Evolutionary conservation across 2,329 filamentous ascomycete genomes (phyloP), one percentile per base, ranked within the genome.

Genomic region (Colletotrichum sp.): DNA sequence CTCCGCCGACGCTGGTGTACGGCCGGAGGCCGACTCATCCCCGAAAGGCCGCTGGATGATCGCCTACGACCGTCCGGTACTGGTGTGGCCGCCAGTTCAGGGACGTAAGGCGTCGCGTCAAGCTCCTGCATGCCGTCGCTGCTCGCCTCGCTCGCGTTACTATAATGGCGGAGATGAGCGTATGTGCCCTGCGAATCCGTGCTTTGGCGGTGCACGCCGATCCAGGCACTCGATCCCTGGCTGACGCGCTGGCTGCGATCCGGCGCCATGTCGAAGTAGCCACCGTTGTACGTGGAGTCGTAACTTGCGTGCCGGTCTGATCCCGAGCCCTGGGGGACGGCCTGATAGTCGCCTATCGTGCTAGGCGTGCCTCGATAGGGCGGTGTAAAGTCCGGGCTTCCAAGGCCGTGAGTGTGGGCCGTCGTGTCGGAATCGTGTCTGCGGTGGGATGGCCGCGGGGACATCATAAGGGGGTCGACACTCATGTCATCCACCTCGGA

Each of bases 401-500:
- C 78, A 6, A 71, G 18, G 12, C 68, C 72, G 15, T 59, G 67
- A 49, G 34, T 60, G 34, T 44, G 12, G 60, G 63, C 64, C 62
- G 72, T 70, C 26, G 77, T 63, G 59, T 76, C 74, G 12, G 72
- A 75, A 26, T 70, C 76, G n/a, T 69, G 73, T 6, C 71, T 60
- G 10, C 76, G 75, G 18, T 76, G 69, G 8, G 76, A 77, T 26
- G 77, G 74, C 59, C 79, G 81, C 7, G 82, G 83, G 13, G 80
- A 82, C 71, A 83, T 79, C 76, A 83, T 84, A 12, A 87, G 78
- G 8, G 87, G 85, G 59, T 89, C 85, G 28, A 85, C 81, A 34
- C 88, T 87, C 73, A 85, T 81, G 36, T 84, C 83, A 73, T 88
- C 87, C 7, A 86, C 81, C 62, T 89, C 87, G 0, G 88, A 88